These are phyloP conservation scores for Claviceps humidiphila DNA, from an alignment of 2,329 filamentous ascomycete genomes.

Conservation along the genomic window DNA sequence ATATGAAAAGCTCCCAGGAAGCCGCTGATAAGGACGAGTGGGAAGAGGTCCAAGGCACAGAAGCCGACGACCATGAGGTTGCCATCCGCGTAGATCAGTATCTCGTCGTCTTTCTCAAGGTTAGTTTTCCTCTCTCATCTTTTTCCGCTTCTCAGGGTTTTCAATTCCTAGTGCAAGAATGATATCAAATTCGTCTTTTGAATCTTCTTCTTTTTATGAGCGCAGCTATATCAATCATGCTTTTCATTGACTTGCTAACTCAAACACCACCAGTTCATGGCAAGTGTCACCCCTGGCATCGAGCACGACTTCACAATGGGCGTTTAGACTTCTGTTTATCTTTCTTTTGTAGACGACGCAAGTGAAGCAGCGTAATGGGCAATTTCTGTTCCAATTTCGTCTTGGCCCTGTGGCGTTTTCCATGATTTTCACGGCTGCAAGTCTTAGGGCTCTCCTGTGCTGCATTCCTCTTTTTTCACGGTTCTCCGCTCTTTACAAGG, in stretches of 20 bases:
- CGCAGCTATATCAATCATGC: no score
- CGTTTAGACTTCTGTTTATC: conserved; percentile 37
- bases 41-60: conserved; percentile 49
- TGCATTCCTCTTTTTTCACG: no score
- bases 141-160: no score
- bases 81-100: conserved; percentile 84
- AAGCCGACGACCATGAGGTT: conserved; percentile 56
- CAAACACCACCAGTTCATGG: conserved; percentile 45
- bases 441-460: no score
- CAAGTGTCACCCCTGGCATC: conserved; percentile 88
- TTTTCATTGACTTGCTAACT: not conserved
- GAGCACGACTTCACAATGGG: conserved; percentile 98
- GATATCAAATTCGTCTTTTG: no score
- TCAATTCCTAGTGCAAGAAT: no score
- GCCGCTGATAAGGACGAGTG: conserved; percentile 45
- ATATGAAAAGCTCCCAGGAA: conserved; percentile 38
- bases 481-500: no score
- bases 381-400: not conserved
- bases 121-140: conserved; percentile 16
- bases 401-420: no score
- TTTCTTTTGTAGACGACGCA: no score
- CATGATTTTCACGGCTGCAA: no score
- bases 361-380: not conserved
- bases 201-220: not conserved
- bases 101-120: conserved; percentile 76